A percentile compares a stretch with the other conserved stretches of the same genome.
These are phyloP conservation scores for Uronychia setigera DNA, from an alignment of 73 alveolate species.

Conservation along the genomic window DNA sequence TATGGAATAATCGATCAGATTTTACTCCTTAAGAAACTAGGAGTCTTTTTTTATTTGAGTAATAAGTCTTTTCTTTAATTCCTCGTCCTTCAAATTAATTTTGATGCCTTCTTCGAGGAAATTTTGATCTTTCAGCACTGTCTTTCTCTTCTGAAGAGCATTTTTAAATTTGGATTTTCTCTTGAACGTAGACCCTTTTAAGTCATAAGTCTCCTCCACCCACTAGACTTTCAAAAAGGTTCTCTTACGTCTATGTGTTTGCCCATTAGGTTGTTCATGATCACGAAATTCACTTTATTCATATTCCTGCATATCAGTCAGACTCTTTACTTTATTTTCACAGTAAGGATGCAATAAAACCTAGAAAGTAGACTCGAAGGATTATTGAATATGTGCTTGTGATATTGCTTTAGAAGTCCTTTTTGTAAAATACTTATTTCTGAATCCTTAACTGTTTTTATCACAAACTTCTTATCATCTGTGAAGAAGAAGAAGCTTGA, in stretches of 20 bases:
- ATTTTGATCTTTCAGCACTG: slow-evolving; percentile 36
- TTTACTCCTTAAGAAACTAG: slow-evolving; percentile 21
- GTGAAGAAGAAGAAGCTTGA: slow-evolving; percentile 52
- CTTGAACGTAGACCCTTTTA: slow-evolving; percentile 42
- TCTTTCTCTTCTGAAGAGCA: background rate
- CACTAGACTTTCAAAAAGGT: background rate
- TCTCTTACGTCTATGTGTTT: slow-evolving; percentile 10
- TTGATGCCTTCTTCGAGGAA: slow-evolving; percentile 17
- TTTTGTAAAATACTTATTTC: slow-evolving; percentile 20
- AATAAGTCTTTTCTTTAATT: slow-evolving; percentile 3
- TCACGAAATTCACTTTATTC: slow-evolving; percentile 43
- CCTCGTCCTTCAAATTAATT: background rate
- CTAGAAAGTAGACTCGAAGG: slow-evolving; percentile 40
- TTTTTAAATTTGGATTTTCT: slow-evolving; percentile 10
- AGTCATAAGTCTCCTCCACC: slow-evolving; percentile 27
- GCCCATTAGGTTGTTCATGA: slow-evolving; percentile 60
- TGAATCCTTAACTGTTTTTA: slow-evolving; percentile 48
- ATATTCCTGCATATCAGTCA: background rate
- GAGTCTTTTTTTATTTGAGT: slow-evolving; percentile 18
- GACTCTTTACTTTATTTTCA: slow-evolving; percentile 17
- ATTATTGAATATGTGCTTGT: slow-evolving; percentile 33
- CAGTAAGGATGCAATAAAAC: slow-evolving; percentile 43
- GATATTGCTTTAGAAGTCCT: slow-evolving; percentile 39
- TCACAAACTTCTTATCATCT: slow-evolving; percentile 37
- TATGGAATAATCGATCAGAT: slow-evolving; percentile 44